Evolutionary conservation across 768 basidiomycete species (phyloP).

Genomic region (Tremella yokohamensis): DNA sequence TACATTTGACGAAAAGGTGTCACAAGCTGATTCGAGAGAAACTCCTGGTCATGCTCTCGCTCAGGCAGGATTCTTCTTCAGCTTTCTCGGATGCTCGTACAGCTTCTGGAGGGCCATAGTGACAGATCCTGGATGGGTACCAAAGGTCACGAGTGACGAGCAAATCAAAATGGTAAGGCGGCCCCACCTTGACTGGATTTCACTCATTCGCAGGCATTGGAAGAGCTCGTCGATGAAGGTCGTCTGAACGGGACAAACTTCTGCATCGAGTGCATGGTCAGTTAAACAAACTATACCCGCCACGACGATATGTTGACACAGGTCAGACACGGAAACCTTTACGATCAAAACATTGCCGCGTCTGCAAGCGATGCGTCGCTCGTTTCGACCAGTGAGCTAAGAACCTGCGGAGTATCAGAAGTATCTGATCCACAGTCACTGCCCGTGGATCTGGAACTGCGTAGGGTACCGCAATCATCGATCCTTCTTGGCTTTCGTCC

Average conservation of each 20-base stretch:
- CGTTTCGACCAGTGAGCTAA: slow-evolving; percentile 83
- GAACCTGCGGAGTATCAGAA: not conserved
- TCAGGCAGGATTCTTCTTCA: slow-evolving; percentile 71
- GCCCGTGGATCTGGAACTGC: slow-evolving; percentile 99
- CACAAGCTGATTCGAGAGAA: slow-evolving; percentile 54
- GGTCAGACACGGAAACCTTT: slow-evolving; percentile 76
- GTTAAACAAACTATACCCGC: slow-evolving; percentile 29
- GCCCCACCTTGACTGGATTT: slow-evolving; percentile 2
- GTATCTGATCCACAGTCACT: slow-evolving; percentile 62
- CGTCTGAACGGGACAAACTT: slow-evolving; percentile 92
- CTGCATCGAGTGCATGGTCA: slow-evolving; percentile 89
- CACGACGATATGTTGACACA: not conserved
- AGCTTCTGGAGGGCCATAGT: slow-evolving; percentile 88
- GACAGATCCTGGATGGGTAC: slow-evolving; percentile 83
- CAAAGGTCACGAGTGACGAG: slow-evolving; percentile 71
- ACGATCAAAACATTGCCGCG: slow-evolving; percentile 89
- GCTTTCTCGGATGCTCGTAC: slow-evolving; percentile 69
- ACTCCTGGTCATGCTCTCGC: slow-evolving; percentile 70
- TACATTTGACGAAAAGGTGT: slow-evolving; percentile 56
- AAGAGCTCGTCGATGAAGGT: slow-evolving; percentile 82
- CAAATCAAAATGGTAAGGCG: slow-evolving; percentile 77
- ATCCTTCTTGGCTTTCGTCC: slow-evolving; percentile 90
- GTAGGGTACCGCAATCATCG: slow-evolving; percentile 91
- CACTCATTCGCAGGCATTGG: slow-evolving; percentile 63
- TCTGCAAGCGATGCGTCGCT: slow-evolving; percentile 83